Evolutionary conservation across 495 filamentous ascomycete species (phyloP), one percentile per base, ranked within the genome.

Genomic region (Massariosphaeria phaeospora): DNA sequence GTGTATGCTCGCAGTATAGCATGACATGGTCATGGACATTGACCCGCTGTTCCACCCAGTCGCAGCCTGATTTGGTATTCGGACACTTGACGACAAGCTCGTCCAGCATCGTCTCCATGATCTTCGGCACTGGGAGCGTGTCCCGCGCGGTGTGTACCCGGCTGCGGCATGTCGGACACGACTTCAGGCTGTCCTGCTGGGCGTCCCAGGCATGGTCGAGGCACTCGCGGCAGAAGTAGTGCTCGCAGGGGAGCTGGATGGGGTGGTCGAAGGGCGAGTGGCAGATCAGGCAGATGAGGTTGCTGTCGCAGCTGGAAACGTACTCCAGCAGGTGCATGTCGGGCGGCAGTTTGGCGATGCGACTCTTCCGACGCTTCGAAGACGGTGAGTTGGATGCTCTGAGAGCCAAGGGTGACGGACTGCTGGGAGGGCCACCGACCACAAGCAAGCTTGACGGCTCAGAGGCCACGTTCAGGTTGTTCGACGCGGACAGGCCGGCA

Each of bases 241-340:
- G 47, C 29, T 59, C 86, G 65, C 89, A 95, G 49, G 74, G 68
- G 18, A 89, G 79, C 35, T 79, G 82, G n/a, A 87, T 74, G 0
- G 89, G 87, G 13, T 79, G 69, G 30, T 88, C 71, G 46, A 90
- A 85, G 11, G 89, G 80, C 24, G 80, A 82, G 56, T 82, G 85
- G 66, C 89, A 95, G 48, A 95, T 89, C 8, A 88, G 79, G 58
- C 89, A 95, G 69, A 88, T 79, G 15, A 94, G 78, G 55, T 90
- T 87, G 55, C 84, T 78, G 68, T n/a, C 89, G 53, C 84, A 79
- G 26, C 70, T 65, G 18, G 74, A 75, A 45, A 84, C 74, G 67
- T 91, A 88, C 30, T 89, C 85, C 51, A 95, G 50, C 23, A 51
- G 66, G 51, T 85, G 78, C 46, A 89, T 72, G 65, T 95, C 88